Evolutionary conservation across 148 eudicot genomes (phyloP).

Genomic region (Heliosperma pusillum): DNA sequence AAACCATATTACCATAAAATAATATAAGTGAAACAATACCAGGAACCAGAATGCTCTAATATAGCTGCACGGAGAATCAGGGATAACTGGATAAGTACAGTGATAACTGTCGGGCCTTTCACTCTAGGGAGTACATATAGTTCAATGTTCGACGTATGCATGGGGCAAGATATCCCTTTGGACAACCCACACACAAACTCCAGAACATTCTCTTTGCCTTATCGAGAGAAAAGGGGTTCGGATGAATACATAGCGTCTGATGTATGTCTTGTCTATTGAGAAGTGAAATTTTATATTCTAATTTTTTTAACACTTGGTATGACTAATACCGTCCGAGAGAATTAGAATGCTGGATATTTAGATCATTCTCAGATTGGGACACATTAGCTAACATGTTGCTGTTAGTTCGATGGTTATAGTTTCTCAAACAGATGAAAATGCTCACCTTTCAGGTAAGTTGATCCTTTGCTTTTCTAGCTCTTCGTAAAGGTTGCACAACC

Average conservation of each 20-base stretch:
- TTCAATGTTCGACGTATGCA: neutral
- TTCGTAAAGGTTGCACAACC: constrained; percentile 54
- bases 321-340: neutral
- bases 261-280: neutral
- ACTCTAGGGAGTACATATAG: neutral
- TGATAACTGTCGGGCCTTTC: neutral
- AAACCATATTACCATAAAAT: too few species aligned
- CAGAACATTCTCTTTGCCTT: neutral
- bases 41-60: neutral
- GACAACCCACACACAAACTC: neutral
- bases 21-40: neutral
- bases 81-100: neutral
- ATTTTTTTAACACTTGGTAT: neutral
- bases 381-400: constrained; percentile 1
- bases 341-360: neutral
- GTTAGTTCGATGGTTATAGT: constrained; percentile 6
- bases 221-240: too few species aligned
- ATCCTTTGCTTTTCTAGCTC: constrained; percentile 76
- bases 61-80: neutral
- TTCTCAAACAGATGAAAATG: constrained; percentile 18
- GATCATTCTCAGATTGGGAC: neutral
- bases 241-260: neutral
- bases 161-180: neutral
- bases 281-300: neutral
- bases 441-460: constrained; percentile 81